These are phyloP conservation scores for Saccharomycopsis hybrid DNA, from an alignment of 1,139 yeast genomes.

Conservation along the genomic window DNA sequence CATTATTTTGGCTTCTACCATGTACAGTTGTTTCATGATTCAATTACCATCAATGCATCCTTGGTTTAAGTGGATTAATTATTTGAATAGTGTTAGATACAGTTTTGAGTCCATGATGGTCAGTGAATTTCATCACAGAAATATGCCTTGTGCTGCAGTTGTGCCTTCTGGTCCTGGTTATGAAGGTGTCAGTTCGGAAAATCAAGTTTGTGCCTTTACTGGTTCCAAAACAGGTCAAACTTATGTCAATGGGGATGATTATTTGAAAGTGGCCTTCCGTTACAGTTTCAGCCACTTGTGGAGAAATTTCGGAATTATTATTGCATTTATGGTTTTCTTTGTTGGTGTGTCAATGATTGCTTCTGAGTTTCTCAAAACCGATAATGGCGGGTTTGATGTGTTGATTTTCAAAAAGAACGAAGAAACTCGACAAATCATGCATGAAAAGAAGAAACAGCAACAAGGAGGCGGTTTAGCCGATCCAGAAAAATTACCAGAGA, in stretches of 20 bases:
- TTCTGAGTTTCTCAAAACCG: constrained; percentile 36
- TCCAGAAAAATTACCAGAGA: constrained; percentile 6
- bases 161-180: constrained; percentile 51
- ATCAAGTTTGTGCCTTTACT: constrained; percentile 45
- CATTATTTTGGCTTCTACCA: constrained; percentile 39
- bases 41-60: constrained; percentile 56
- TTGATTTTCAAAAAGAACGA: constrained; percentile 31
- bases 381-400: constrained; percentile 38
- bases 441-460: constrained; percentile 10
- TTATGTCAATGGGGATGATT: constrained; percentile 42
- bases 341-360: constrained; percentile 32
- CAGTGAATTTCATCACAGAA: constrained; percentile 49
- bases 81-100: constrained; percentile 49
- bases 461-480: constrained; percentile 13
- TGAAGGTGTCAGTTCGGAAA: constrained; percentile 31
- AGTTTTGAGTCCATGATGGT: constrained; percentile 51
- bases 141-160: constrained; percentile 42
- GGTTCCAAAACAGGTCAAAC: constrained; percentile 38
- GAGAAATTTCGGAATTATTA: constrained; percentile 47
- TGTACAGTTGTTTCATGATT: constrained; percentile 51
- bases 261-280: constrained; percentile 32
- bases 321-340: constrained; percentile 37
- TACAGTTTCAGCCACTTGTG: constrained; percentile 39
- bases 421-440: constrained; percentile 23
- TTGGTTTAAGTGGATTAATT: constrained; percentile 61